Percentiles rank a stretch among this genome's conserved stretches.
Conservation (phyloP, 768 basidiomycete species). For the Asterophora lycoperdoides region DNA sequence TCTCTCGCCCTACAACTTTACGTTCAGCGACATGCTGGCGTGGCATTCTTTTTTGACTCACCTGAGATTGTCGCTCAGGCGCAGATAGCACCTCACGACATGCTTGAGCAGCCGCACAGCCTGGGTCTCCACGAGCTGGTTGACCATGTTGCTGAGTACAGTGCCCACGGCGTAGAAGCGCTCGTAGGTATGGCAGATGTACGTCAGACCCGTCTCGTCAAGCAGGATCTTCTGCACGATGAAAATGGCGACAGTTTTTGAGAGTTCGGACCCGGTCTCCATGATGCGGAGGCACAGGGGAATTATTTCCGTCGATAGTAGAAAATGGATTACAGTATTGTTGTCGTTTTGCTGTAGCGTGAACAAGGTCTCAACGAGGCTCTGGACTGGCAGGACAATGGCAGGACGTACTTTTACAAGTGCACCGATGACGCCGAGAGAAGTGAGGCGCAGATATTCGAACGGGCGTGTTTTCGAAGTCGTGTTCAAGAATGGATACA, state of each 20-base stretch:
- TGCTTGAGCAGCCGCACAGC: conserved; percentile 96
- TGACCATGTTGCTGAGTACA: conserved; percentile 98
- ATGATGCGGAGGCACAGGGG: conserved; percentile 98
- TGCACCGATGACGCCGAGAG: conserved; percentile 98
- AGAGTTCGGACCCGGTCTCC: conserved; percentile 98
- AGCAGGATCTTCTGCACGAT: conserved; percentile 98
- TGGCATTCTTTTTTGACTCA: conserved; percentile 33
- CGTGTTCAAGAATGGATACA: conserved; percentile 98
- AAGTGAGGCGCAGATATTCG: conserved; percentile 98
- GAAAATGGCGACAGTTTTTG: conserved; percentile 99
- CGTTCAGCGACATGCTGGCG: conserved; percentile 1
- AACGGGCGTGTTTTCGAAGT: conserved; percentile 99
- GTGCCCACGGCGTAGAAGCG: conserved; percentile 99
- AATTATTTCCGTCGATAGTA: conserved; percentile 98
- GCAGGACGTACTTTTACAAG: conserved; percentile 76
- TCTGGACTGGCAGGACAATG: not conserved
- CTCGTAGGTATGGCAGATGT: conserved; percentile 99
- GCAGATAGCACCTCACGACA: conserved; percentile 94
- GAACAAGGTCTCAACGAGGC: not conserved
- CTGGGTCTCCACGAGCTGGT: conserved; percentile 95
- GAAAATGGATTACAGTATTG: conserved; percentile 97
- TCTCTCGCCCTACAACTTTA: conserved; percentile 73
- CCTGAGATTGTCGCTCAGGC: conserved; percentile 95
- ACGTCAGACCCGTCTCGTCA: conserved; percentile 95
- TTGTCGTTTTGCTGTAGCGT: conserved; percentile 92